Conservation (phyloP, 169 alveolate genomes). For the Neospora caninum region DNA sequence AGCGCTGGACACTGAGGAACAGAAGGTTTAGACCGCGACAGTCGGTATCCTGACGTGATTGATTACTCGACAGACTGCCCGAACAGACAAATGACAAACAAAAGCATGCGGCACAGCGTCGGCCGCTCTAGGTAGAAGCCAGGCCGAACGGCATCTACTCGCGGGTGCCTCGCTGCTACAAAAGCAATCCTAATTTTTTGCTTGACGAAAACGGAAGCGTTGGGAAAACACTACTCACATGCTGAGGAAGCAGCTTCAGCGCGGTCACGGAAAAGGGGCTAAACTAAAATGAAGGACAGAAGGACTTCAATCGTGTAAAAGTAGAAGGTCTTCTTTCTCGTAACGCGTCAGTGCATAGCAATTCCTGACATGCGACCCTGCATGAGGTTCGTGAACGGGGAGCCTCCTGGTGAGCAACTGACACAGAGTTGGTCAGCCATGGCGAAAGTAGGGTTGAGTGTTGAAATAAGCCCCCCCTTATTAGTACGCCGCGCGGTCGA, state of each 20-base stretch:
- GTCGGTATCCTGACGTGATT: background rate
- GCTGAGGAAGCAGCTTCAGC: background rate
- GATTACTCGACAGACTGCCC: background rate
- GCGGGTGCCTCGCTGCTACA: background rate
- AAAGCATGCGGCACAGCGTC: background rate
- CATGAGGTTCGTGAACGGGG: too few relatives aligned
- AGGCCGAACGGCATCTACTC: background rate
- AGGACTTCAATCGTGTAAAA: background rate
- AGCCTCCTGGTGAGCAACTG: too few relatives aligned
- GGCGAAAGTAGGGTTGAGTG: too few relatives aligned
- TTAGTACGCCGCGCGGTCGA: too few relatives aligned
- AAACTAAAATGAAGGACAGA: background rate
- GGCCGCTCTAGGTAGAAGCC: background rate
- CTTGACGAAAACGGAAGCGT: background rate
- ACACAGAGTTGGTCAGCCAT: too few relatives aligned
- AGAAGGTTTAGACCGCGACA: background rate
- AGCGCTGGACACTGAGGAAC: background rate
- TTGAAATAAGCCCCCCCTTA: too few relatives aligned
- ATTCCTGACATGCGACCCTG: background rate
- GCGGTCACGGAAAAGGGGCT: background rate
- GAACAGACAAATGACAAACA: background rate
- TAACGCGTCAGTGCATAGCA: background rate
- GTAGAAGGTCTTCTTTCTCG: background rate
- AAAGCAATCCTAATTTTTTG: background rate
- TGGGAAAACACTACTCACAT: background rate